Base-by-base conservation (phyloP, 257 asterid species). In the Perilla frutescens region DNA sequence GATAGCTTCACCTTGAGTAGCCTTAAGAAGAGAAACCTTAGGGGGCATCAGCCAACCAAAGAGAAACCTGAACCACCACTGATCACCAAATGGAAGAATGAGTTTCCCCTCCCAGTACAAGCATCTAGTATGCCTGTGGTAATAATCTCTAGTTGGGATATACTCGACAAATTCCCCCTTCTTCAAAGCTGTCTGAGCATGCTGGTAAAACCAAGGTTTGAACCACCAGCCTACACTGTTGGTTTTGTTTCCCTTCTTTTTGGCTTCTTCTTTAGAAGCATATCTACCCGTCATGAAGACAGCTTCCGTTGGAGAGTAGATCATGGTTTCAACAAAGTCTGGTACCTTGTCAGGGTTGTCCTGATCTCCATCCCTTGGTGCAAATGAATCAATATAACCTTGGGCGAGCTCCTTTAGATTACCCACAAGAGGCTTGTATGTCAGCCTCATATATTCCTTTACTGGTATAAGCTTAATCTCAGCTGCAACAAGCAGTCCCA, bases 21-120 rank as follows among this genome's bases (percentile, higher is more conserved):
- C 97, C 83, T 93, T 93, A 11, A 93, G 97, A 51, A 93, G 94
- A 68, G 98, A 91, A 75, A 91, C 98, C 89, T 93, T 93, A 11
- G 98, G 98, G 1, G 97, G 97, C 97, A 93, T 93, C 83, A 87
- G 5, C 98, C 98, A 93, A 7, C 98, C 98, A 1, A 93, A 72
- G 40, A 85, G 81, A 81, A 61, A 91, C 87, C 98, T 87, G 85
- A 93, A 93, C 98, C 98, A 93, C 83, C 88, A 93, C 57, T 93
- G 98, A 76, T 93, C 98, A 10, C 64, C 98, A 20, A 93, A 93
- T 40, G 98, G 98, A 68, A 93, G 97, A 72, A 93, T 93, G 73
- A 93, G 97, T 80, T 93, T 93, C 44, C 98, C 98, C 81, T 93
- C 98, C 98, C 98, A 93, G 68, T 93, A 93, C 82, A 93, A 86